phyloP scores from a whole-genome alignment of 176 grass and related monocot species.

The Rhipidocladum racemiflorum region DNA sequence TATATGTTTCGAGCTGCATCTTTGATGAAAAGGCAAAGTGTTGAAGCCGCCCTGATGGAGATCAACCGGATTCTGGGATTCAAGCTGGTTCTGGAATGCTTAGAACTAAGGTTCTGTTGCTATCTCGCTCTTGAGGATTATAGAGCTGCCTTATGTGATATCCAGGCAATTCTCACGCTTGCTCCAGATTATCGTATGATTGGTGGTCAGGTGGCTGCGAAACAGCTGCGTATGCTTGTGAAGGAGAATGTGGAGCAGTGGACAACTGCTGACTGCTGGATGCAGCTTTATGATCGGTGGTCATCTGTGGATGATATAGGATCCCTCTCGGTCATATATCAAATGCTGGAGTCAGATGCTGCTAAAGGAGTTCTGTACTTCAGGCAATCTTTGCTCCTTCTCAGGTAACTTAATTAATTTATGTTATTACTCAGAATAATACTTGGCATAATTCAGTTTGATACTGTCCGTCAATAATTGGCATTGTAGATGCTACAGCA shows the following conservation, averaged over 20 bases:
- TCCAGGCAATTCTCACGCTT: slow-evolving; percentile 86
- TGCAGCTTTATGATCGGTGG: slow-evolving; percentile 96
- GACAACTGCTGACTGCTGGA: slow-evolving; percentile 97
- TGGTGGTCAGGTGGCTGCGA: slow-evolving; percentile 74
- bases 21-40: slow-evolving; percentile 87
- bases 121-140: slow-evolving; percentile 89
- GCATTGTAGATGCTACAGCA: slow-evolving; percentile 22
- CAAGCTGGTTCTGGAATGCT: slow-evolving; percentile 79
- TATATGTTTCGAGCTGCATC: slow-evolving; percentile 91
- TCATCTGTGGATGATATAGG: slow-evolving; percentile 98
- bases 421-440: slow-evolving; percentile 35
- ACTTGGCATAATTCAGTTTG: slow-evolving; percentile 20
- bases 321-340: slow-evolving; percentile 93
- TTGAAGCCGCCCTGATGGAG: slow-evolving; percentile 81
- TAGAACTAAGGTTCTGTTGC: slow-evolving; percentile 94
- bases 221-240: slow-evolving; percentile 77
- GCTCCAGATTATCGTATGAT: slow-evolving; percentile 91
- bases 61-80: slow-evolving; percentile 90
- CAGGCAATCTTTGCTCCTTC: slow-evolving; percentile 95
- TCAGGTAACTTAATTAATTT: slow-evolving; percentile 62
- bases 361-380: slow-evolving; percentile 95
- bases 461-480: slow-evolving; percentile 14
- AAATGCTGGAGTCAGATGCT: slow-evolving; percentile 97
- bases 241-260: slow-evolving; percentile 91
- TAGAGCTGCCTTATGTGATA: slow-evolving; percentile 77